These are phyloP conservation scores for Sarocladiaceae sp. DNA, from an alignment of 2,329 filamentous ascomycete species.

Conservation along the genomic window DNA sequence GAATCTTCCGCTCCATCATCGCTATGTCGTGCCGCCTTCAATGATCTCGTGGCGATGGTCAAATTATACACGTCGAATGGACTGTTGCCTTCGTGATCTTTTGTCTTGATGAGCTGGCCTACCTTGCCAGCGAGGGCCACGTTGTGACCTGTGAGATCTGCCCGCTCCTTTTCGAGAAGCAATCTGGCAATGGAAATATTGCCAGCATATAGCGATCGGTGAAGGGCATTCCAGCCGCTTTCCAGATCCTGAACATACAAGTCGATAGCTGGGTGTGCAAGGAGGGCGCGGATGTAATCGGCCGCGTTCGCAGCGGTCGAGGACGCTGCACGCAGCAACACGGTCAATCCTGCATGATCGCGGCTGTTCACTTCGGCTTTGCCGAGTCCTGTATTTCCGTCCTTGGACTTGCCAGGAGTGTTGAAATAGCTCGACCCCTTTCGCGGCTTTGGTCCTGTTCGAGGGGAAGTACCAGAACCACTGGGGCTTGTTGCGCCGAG, in stretches of 20 bases:
- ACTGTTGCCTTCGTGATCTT: constrained; percentile 91
- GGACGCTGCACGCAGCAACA: constrained; percentile 80
- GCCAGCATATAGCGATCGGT: constrained; percentile 84
- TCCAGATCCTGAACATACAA: constrained; percentile 84
- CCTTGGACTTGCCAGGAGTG: constrained; percentile 38
- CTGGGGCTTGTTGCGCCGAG: constrained; percentile 33
- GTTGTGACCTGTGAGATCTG: constrained; percentile 57
- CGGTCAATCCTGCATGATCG: constrained; percentile 74
- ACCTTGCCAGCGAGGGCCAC: constrained; percentile 56
- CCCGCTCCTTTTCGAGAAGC: constrained; percentile 73
- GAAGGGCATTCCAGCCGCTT: constrained; percentile 93
- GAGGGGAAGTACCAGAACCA: constrained; percentile 45
- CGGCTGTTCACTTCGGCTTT: constrained; percentile 77
- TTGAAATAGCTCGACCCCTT: constrained; percentile 45
- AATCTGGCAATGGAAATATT: constrained; percentile 83
- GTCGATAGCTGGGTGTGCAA: constrained; percentile 80
- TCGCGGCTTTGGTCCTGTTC: constrained; percentile 43
- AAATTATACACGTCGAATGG: constrained; percentile 90
- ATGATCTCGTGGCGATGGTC: constrained; percentile 75
- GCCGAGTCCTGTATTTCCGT: constrained; percentile 36
- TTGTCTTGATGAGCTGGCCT: constrained; percentile 83
- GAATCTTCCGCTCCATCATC: constrained; percentile 31
- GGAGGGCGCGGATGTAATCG: constrained; percentile 71
- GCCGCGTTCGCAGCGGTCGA: constrained; percentile 66
- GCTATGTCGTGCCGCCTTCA: constrained; percentile 33